Evolutionary conservation across 768 basidiomycete genomes (phyloP), one percentile per base, ranked within the genome.

Genomic region (Butyriboletus loyo): DNA sequence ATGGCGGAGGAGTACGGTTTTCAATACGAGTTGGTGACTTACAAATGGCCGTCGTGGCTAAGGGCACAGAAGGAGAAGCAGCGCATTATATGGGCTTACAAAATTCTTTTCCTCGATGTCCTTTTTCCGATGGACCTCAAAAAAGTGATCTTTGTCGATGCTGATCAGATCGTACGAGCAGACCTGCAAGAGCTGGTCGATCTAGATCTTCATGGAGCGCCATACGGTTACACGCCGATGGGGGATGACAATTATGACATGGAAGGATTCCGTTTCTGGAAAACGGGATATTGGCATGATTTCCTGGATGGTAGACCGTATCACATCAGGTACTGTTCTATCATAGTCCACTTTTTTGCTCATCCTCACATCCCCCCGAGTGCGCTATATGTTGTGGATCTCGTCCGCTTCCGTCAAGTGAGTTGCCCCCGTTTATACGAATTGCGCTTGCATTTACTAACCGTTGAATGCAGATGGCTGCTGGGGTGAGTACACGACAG

Each of bases 241-340:
- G 97, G 97, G 2, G 85, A 96, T 61, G 92, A 96, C 61, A 90
- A 96, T 57, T 70, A 74, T 22, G 97, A 95, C 30, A 97, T 98
- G 87, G 97, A 98, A 67, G 94, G 95, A 0, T 99, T 94, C 76
- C 77, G 97, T 27, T 99, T 99, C 75, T 99, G 97, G 97, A 98
- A 98, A 73, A 89, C 86, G 0, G 97, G 94, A 0, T 95, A 94
- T 62, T 94, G 96, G 97, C 85, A 81, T 58, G 87, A 98, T 22
- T 92, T 90, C 63, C 73, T 98, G 49, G 74, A 78, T 41, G 95
- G 90, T 1, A 74, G 75, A 50, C 89, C 92, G 11, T 98, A 99
- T 73, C 97, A 98, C 64, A 99, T 99, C 70, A 94, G 91, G 92
- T 92, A 56, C 22, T 24, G 79, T 59, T 56, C 30, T 54, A 17